Percentiles rank a stretch among this genome's conserved stretches.
Conservation (phyloP, 2,329 filamentous ascomycete species). For the Aspergillus tanneri region DNA sequence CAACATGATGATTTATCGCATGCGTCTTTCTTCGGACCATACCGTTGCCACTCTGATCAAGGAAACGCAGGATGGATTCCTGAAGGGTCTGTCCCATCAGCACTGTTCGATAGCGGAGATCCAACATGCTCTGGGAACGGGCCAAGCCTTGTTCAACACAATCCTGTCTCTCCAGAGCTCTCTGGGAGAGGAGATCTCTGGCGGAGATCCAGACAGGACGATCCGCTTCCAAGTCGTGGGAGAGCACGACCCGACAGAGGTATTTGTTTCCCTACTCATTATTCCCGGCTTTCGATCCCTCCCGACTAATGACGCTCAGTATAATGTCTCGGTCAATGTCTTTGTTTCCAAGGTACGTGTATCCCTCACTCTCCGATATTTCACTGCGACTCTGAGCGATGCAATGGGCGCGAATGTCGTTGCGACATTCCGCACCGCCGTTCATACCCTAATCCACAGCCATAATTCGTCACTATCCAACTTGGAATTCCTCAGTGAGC, state of each 20-base stretch:
- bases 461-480: background rate
- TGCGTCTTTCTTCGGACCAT: background rate
- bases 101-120: background rate
- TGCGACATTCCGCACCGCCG: background rate
- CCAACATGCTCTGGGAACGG: background rate
- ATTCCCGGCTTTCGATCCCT: background rate
- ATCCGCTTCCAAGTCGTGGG: background rate
- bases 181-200: background rate
- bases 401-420: background rate
- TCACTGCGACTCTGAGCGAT: background rate
- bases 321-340: constrained; percentile 1
- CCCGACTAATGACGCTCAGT: background rate
- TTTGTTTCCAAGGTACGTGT: background rate
- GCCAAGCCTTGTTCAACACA: background rate
- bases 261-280: background rate
- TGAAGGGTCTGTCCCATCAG: background rate
- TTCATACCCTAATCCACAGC: background rate
- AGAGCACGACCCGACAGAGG: background rate
- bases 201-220: background rate
- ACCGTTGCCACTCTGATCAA: background rate
- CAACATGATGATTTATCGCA: constrained; percentile 9
- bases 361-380: background rate
- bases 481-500: background rate
- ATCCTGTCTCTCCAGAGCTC: constrained; percentile 1
- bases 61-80: background rate